A percentile compares a stretch with the other conserved stretches of the same genome.
Evolutionary conservation across 176 grass and related monocot genomes (phyloP).

Genomic region (Musa schizocarpa): DNA sequence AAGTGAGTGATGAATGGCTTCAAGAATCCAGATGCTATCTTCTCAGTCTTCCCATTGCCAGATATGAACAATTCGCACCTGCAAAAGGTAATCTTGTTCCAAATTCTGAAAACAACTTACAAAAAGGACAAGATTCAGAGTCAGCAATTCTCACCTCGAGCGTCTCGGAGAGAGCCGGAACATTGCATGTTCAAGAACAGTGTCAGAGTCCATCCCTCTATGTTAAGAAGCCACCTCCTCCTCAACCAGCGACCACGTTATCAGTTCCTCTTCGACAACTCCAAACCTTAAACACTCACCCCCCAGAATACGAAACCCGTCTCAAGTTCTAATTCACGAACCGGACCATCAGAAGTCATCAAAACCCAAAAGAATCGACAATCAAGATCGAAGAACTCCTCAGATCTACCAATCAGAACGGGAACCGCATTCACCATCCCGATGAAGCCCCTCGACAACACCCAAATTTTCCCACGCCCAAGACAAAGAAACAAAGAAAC

Average conservation of each 20-base stretch:
- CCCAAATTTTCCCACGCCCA: no score
- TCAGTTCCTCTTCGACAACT: background rate
- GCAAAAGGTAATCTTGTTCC: background rate
- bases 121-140: no score
- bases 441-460: no score
- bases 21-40: slow-evolving; percentile 83
- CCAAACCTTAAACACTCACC: no score
- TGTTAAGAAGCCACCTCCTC: background rate
- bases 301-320: no score
- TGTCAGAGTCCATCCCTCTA: slow-evolving; percentile 52
- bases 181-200: slow-evolving; percentile 68
- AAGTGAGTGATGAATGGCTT: slow-evolving; percentile 80
- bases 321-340: no score
- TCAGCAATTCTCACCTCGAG: slow-evolving; percentile 40
- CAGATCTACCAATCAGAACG: no score
- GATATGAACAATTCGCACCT: slow-evolving; percentile 41
- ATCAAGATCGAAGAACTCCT: no score
- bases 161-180: slow-evolving; percentile 87
- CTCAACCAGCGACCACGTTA: background rate
- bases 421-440: no score
- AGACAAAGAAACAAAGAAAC: no score
- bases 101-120: background rate
- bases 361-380: no score
- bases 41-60: slow-evolving; percentile 70
- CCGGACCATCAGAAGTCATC: no score